Conservation (phyloP, 1,139 yeast genomes). For the Saccharomyces hybrid region DNA sequence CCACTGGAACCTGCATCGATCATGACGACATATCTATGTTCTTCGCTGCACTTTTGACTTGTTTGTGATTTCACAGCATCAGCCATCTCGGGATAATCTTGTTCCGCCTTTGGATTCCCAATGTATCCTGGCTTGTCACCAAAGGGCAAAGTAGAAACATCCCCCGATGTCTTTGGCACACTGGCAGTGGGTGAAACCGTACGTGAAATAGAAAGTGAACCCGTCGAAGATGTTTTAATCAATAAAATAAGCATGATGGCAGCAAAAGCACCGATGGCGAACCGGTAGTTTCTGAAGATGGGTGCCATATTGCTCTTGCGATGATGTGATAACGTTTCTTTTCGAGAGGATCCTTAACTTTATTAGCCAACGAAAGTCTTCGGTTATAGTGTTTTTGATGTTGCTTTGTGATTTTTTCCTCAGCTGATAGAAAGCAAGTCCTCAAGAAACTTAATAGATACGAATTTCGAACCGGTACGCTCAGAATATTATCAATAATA, state of each 20-base stretch:
- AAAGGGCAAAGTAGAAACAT: slow-evolving; percentile 17
- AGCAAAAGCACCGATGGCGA: slow-evolving; percentile 30
- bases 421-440: not conserved
- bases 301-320: slow-evolving; percentile 9
- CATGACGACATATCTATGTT: slow-evolving; percentile 67
- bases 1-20: slow-evolving; percentile 97
- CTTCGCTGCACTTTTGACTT: slow-evolving; percentile 28
- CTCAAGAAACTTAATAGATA: not conserved
- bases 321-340: not conserved
- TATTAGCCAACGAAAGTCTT: not conserved
- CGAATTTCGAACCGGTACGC: not conserved
- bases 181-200: slow-evolving; percentile 15
- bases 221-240: slow-evolving; percentile 23
- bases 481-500: not conserved
- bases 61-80: slow-evolving; percentile 21
- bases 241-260: slow-evolving; percentile 29
- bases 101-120: slow-evolving; percentile 15
- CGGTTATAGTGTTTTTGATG: not conserved
- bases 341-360: not conserved
- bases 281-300: slow-evolving; percentile 28
- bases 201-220: slow-evolving; percentile 11
- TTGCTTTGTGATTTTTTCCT: not conserved
- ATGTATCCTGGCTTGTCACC: slow-evolving; percentile 23
- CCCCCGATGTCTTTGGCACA: slow-evolving; percentile 19
- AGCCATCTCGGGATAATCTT: slow-evolving; percentile 21